phyloP scores from a whole-genome alignment of 441 rosid species.

The Aleurites moluccanus region DNA sequence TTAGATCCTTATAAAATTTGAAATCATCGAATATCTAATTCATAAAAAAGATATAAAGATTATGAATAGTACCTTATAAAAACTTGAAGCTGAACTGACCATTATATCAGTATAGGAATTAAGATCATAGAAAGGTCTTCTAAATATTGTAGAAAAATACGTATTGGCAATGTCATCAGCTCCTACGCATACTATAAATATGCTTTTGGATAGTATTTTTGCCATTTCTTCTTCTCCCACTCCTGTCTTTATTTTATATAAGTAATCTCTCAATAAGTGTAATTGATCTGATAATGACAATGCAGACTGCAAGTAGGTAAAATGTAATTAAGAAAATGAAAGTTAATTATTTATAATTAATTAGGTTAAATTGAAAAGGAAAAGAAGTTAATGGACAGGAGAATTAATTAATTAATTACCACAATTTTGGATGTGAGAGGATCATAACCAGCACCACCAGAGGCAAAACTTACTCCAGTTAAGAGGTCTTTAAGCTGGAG shows the following conservation, averaged over 20 bases:
- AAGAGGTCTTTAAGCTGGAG: conserved; percentile 51
- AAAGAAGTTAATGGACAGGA: too few relatives aligned
- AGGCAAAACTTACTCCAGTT: conserved; percentile 88
- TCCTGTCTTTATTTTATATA: conserved; percentile 28
- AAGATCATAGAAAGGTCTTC: conserved; percentile 34
- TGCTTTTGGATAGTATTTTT: conserved; percentile 31
- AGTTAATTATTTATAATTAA: too few relatives aligned
- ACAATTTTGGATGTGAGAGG: conserved; percentile 57
- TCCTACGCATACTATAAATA: conserved; percentile 36
- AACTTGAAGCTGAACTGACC: conserved; percentile 26
- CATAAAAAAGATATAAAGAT: too few relatives aligned
- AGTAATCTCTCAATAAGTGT: conserved; percentile 34
- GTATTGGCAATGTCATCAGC: conserved; percentile 40
- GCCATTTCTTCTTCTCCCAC: conserved; percentile 42
- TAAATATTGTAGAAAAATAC: conserved; percentile 28
- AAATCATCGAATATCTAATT: too few relatives aligned
- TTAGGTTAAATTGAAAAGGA: too few relatives aligned
- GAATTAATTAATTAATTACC: conserved; percentile 34
- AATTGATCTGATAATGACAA: conserved; percentile 47
- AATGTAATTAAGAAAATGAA: too few relatives aligned
- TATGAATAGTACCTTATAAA: conserved; percentile 37
- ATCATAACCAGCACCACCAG: conserved; percentile 77
- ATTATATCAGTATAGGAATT: conserved; percentile 45
- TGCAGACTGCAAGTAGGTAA: background rate
- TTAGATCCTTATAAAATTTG: too few relatives aligned